These are phyloP conservation scores for Hyphodiscus sp. DNA, from an alignment of 2,329 filamentous ascomycete genomes.

Conservation along the genomic window DNA sequence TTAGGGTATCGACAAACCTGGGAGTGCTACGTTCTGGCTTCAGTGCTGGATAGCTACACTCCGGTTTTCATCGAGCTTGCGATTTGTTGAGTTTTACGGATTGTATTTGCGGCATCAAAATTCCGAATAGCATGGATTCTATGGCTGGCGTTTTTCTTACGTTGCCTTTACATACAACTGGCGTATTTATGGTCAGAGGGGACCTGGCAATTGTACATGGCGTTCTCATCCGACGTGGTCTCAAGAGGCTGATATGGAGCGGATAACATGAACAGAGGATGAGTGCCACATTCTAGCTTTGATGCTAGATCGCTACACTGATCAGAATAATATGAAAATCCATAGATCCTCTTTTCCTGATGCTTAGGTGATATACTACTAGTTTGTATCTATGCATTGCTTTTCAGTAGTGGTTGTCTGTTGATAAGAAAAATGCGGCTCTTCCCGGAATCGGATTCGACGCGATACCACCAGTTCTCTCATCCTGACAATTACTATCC, in stretches of 20 bases:
- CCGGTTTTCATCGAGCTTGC: neutral
- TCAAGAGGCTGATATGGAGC: neutral
- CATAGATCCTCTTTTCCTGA: neutral
- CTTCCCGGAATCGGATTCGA: neutral
- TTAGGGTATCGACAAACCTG: constrained; percentile 1
- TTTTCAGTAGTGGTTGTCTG: neutral
- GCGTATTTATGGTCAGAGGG: neutral
- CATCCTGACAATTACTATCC: neutral
- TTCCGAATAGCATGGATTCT: constrained; percentile 4
- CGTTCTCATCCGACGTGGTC: constrained; percentile 16
- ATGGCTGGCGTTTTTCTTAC: constrained; percentile 15
- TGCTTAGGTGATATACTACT: neutral
- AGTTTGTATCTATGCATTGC: neutral
- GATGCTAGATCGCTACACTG: too few relatives aligned
- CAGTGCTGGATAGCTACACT: neutral
- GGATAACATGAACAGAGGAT: too few relatives aligned
- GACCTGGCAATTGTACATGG: constrained; percentile 3
- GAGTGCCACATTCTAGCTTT: too few relatives aligned
- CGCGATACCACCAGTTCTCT: neutral
- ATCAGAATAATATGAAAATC: neutral
- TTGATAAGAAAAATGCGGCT: neutral
- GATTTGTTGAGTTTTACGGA: constrained; percentile 2
- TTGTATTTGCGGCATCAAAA: constrained; percentile 6
- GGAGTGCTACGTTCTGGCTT: neutral
- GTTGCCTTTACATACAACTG: constrained; percentile 3